Evolutionary conservation across 176 grass and related monocot genomes (phyloP).

Genomic region (Chloris gayana): DNA sequence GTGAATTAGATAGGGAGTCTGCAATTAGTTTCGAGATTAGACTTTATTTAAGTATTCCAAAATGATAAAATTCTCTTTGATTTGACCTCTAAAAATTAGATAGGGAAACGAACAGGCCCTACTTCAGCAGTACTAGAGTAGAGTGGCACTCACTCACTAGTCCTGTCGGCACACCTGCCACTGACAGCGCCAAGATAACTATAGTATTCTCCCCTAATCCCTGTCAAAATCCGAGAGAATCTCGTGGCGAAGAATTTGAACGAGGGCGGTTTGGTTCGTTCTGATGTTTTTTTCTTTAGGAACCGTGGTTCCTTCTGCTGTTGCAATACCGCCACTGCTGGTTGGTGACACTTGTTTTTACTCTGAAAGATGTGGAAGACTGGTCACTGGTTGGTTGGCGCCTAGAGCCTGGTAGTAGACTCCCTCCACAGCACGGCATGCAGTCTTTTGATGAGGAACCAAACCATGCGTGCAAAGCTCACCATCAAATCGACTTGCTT

Average conservation of each 20-base stretch:
- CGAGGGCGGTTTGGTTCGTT: background rate
- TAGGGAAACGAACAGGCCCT: too few relatives aligned
- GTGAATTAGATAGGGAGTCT: too few relatives aligned
- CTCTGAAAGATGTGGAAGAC: background rate
- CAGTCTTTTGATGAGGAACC: background rate
- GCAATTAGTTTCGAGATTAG: too few relatives aligned
- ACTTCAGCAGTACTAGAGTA: constrained; percentile 22
- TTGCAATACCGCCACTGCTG: too few relatives aligned
- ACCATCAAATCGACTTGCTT: background rate
- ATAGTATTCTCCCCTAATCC: background rate
- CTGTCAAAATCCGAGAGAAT: constrained; percentile 41
- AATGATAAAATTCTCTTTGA: too few relatives aligned
- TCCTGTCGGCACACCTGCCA: constrained; percentile 53
- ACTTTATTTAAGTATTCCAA: too few relatives aligned
- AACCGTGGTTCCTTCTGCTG: background rate
- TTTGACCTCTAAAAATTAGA: too few relatives aligned
- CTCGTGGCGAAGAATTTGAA: constrained; percentile 6
- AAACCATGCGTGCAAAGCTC: background rate
- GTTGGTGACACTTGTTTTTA: constrained; percentile 37
- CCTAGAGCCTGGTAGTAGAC: background rate
- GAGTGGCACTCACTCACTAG: background rate
- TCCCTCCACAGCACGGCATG: background rate
- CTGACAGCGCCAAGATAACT: constrained; percentile 25
- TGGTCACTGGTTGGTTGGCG: background rate
- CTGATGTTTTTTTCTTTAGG: too few relatives aligned